Conservation (phyloP, 148 eudicot genomes). For the Chenopodium suecicum region DNA sequence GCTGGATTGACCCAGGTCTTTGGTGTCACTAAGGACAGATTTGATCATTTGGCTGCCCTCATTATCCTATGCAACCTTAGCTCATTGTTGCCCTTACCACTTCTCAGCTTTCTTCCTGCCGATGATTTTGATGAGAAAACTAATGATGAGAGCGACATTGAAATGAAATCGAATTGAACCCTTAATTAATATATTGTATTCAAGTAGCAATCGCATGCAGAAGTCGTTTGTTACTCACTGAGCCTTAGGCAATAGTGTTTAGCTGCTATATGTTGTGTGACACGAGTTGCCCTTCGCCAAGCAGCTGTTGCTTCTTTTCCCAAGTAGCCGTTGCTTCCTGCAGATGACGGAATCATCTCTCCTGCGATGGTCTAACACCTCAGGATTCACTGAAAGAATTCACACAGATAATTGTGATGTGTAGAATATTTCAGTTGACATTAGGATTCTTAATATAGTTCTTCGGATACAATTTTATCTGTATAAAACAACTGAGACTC, state of each 20-base stretch:
- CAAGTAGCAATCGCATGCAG: not conserved
- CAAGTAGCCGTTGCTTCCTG: not conserved
- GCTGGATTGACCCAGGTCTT: conserved; percentile 87
- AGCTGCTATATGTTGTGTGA: not conserved
- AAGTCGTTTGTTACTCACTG: not conserved
- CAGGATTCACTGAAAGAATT: not conserved
- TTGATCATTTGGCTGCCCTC: conserved; percentile 66
- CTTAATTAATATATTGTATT: not conserved
- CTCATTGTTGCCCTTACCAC: conserved; percentile 86
- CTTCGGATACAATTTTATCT: not conserved
- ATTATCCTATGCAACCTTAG: conserved; percentile 88
- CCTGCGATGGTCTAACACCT: not conserved
- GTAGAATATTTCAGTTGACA: not conserved
- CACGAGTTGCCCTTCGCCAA: not conserved
- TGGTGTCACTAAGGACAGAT: conserved; percentile 82
- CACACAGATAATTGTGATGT: not conserved
- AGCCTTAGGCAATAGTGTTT: not conserved
- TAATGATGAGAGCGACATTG: conserved; percentile 48
- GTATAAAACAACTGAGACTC: not conserved
- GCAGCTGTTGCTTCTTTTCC: not conserved
- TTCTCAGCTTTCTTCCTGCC: conserved; percentile 73
- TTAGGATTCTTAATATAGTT: not conserved
- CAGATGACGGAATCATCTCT: not conserved
- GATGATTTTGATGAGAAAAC: conserved; percentile 44
- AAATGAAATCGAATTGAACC: conserved; percentile 66